These are phyloP conservation scores for Iris macrosiphon DNA, from an alignment of 106 monocot genomes.

Conservation along the genomic window DNA sequence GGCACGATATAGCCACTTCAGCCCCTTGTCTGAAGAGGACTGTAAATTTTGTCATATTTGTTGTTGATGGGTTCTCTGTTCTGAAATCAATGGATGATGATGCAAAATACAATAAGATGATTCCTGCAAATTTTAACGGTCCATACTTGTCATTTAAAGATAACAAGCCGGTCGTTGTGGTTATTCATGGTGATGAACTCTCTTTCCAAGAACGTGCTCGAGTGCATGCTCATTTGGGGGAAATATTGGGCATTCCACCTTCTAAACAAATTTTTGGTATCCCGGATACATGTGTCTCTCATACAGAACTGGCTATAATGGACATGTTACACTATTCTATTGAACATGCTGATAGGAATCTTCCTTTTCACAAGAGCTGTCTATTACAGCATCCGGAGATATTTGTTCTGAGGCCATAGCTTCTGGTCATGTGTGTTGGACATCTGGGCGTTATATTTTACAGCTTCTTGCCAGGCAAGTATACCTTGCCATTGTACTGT, in stretches of 20 bases:
- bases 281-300: conserved; percentile 20
- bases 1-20: neutral
- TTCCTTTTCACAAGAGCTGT: conserved; percentile 21
- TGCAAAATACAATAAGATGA: conserved; percentile 24
- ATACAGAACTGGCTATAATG: conserved; percentile 31
- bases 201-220: conserved; percentile 21
- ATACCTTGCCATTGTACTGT: no score
- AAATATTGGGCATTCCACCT: conserved; percentile 34
- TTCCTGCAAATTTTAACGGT: no score
- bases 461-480: no score
- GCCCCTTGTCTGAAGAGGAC: conserved; percentile 21
- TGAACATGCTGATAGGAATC: conserved; percentile 47
- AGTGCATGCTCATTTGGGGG: conserved; percentile 23
- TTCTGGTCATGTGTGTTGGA: no score
- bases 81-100: conserved; percentile 32
- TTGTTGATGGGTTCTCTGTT: conserved; percentile 38
- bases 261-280: conserved; percentile 51
- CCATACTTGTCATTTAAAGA: conserved; percentile 43
- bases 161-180: conserved; percentile 42
- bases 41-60: conserved; percentile 60
- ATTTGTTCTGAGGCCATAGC: no score
- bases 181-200: conserved; percentile 56
- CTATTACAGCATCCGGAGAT: no score
- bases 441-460: no score
- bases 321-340: conserved; percentile 40